These are phyloP conservation scores for Sclerotinia glacialis DNA, from an alignment of 2,329 filamentous ascomycete genomes.

Conservation along the genomic window DNA sequence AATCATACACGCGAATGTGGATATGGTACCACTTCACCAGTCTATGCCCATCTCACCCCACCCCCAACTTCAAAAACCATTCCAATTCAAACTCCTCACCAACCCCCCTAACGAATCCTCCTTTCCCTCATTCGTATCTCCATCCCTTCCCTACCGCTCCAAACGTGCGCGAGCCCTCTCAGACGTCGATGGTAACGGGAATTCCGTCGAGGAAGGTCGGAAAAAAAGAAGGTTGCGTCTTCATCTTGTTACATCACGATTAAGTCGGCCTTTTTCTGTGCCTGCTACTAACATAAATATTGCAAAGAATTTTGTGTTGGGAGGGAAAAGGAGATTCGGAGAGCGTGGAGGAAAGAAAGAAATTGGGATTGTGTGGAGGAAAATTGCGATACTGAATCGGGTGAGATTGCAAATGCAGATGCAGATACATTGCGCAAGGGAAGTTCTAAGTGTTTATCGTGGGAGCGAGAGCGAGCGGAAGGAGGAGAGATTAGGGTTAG, in stretches of 20 bases:
- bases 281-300: constrained; percentile 59
- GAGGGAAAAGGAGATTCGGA: constrained; percentile 29
- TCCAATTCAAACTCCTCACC: constrained; percentile 19
- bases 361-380: constrained; percentile 52
- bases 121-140: constrained; percentile 40
- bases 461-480: constrained; percentile 25
- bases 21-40: constrained; percentile 33
- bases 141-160: constrained; percentile 24
- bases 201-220: constrained; percentile 30
- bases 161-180: constrained; percentile 40
- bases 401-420: constrained; percentile 51
- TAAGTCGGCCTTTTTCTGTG: constrained; percentile 66
- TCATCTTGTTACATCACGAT: constrained; percentile 64
- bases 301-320: constrained; percentile 47
- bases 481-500: neutral
- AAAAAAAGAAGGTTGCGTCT: constrained; percentile 68
- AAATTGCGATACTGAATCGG: constrained; percentile 64
- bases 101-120: constrained; percentile 35
- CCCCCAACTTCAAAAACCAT: constrained; percentile 28
- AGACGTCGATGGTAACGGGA: constrained; percentile 38
- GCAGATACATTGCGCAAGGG: constrained; percentile 32
- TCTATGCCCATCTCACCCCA: constrained; percentile 22
- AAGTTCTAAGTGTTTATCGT: constrained; percentile 32
- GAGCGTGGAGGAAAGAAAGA: constrained; percentile 43
- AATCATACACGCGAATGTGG: constrained; percentile 31